phyloP scores from a whole-genome alignment of 148 eudicot species.

The Amaranthus cruentus region DNA sequence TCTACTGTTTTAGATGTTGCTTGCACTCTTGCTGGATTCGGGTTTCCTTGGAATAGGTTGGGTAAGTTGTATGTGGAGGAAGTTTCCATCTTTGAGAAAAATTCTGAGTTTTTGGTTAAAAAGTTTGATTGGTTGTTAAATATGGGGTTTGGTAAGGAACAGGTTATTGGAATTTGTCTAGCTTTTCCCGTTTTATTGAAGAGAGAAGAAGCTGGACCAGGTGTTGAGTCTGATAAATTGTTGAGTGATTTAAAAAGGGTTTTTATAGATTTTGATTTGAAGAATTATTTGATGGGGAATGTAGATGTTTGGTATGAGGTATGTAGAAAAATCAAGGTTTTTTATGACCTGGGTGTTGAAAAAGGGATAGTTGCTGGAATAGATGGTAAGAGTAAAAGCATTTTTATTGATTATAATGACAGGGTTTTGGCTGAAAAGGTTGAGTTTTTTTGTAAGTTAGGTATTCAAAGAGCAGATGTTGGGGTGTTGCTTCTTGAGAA shows the following conservation, averaged over 20 bases:
- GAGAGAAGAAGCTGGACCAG: conserved; percentile 19
- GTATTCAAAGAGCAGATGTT: conserved; percentile 38
- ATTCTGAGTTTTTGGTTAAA: conserved; percentile 26
- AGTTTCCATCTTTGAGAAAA: conserved; percentile 40
- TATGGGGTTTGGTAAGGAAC: conserved; percentile 41
- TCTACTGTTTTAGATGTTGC: conserved; percentile 42
- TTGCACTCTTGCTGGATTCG: conserved; percentile 48
- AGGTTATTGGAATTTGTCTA: conserved; percentile 56
- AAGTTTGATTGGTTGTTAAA: conserved; percentile 38
- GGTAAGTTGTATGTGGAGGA: conserved; percentile 51
- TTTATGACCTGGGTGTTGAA: conserved; percentile 58
- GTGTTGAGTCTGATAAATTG: conserved; percentile 34
- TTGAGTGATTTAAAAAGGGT: conserved; percentile 49
- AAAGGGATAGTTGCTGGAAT: conserved; percentile 47
- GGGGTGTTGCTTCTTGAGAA: conserved; percentile 53
- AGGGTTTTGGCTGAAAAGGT: conserved; percentile 44
- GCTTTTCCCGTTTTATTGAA: conserved; percentile 52
- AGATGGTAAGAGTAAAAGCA: conserved; percentile 34
- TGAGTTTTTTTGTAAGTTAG: conserved; percentile 52
- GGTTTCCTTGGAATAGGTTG: conserved; percentile 77
- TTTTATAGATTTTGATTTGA: conserved; percentile 47
- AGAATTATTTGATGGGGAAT: conserved; percentile 26
- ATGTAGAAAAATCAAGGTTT: conserved; percentile 48
- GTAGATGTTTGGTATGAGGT: conserved; percentile 48
- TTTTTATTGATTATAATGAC: conserved; percentile 43